Evolutionary conservation across 495 filamentous ascomycete species (phyloP), one percentile per base, ranked within the genome.

Genomic region (Chaetomium cochliodes): DNA sequence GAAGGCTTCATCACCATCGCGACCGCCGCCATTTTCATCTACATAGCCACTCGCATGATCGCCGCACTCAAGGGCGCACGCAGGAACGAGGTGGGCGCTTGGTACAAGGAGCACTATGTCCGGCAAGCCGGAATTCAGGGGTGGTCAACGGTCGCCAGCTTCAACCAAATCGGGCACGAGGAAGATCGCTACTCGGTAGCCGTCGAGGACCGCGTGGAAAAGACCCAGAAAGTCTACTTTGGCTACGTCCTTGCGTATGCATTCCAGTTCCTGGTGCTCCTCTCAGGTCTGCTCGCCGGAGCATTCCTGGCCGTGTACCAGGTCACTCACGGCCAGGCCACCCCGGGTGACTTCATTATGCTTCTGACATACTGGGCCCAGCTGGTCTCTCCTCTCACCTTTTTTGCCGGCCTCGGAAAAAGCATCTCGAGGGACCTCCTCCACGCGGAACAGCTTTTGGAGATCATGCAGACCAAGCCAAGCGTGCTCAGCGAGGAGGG

Each of bases 301-400:
- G 80, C 86, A 33, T 86, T 87, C 64, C 77, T 92, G n/a, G 90
- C 86, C 7, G 82, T 87, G 3, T 89, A 86, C 70, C 85, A 88
- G 70, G 83, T 92, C 44, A 78, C 80, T 0, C 76, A 82, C 41
- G 81, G 80, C 1, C 67, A 74, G 18, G 83, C 80, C n/a, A 81
- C 82, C 2, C 77, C 91, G 25, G 90, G 90, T 51, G 81, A 84
- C 57, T 90, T 92, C 69, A 86, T 90, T 30, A 87, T 86, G 72
- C 77, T 93, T 13, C 73, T 88, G 39, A 82, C 84, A 3, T 92
- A 92, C 71, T 94, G 90, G 90, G 72, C 77, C 9, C 85, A 85
- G 64, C 78, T 90, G 26, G 80, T 79, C 44, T 72, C 78, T 9
- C 90, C 90, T 41, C 77, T 92, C 18, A 77, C 76, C 13, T 85